Percentiles rank a stretch among this genome's conserved stretches.
Conservation (phyloP, 768 basidiomycete genomes). For the Auriscalpium orientale region DNA sequence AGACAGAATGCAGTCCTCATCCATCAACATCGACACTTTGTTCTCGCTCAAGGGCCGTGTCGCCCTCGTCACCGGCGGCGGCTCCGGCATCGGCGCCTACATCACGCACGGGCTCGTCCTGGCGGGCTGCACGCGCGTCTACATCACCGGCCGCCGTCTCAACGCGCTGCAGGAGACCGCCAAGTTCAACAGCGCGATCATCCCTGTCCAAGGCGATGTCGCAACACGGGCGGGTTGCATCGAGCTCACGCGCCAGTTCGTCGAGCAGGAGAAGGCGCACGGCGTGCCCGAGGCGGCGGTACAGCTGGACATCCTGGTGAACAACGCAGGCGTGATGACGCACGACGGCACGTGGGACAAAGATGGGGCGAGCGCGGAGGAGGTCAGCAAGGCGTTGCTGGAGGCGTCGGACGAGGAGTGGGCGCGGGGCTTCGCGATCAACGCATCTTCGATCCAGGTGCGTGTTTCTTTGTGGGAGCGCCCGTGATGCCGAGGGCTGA, state of each 20-base stretch:
- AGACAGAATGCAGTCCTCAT: neutral
- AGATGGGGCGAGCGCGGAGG: slow-evolving; percentile 4
- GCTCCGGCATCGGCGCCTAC: slow-evolving; percentile 12
- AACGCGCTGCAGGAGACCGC: slow-evolving; percentile 2
- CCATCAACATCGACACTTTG: slow-evolving; percentile 1
- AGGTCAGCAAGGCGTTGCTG: slow-evolving; percentile 9
- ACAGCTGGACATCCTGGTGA: slow-evolving; percentile 7
- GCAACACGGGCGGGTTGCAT: slow-evolving; percentile 9
- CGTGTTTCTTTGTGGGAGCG: neutral
- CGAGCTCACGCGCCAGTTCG: slow-evolving; percentile 3
- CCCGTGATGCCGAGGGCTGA: neutral
- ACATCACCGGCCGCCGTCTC: slow-evolving; percentile 13
- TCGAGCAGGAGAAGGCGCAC: slow-evolving; percentile 3
- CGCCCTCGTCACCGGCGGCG: slow-evolving; percentile 4
- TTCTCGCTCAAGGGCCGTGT: slow-evolving; percentile 5
- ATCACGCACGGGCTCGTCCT: slow-evolving; percentile 12
- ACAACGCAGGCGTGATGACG: slow-evolving; percentile 8
- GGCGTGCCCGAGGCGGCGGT: slow-evolving; percentile 1
- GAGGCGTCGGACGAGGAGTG: slow-evolving; percentile 10
- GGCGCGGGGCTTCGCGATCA: slow-evolving; percentile 10
- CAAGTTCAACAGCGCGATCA: neutral
- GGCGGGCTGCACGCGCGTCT: slow-evolving; percentile 11
- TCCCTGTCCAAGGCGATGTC: slow-evolving; percentile 13
- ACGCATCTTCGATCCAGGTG: slow-evolving; percentile 9
- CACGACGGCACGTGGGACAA: slow-evolving; percentile 7